A percentile compares a stretch with the other conserved stretches of the same genome.
Evolutionary conservation across 108 stramenopile species (phyloP).

Genomic region (Cyclotella sp.): DNA sequence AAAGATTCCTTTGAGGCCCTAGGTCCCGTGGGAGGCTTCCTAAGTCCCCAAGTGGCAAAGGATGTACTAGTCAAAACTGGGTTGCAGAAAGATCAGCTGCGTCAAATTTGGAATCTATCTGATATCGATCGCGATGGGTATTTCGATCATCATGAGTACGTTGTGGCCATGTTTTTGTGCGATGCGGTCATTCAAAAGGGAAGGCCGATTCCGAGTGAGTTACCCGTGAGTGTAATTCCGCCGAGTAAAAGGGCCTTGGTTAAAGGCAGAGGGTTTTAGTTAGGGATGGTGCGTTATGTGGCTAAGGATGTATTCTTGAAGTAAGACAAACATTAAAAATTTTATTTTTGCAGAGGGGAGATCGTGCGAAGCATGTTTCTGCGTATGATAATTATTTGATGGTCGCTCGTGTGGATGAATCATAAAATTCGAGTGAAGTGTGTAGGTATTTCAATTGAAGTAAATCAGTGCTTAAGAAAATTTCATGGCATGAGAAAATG

Average conservation of each 20-base stretch:
- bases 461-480: too few species aligned
- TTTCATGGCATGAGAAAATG: too few species aligned
- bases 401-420: too few species aligned
- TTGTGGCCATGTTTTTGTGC: slow-evolving; percentile 92
- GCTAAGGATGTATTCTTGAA: too few species aligned
- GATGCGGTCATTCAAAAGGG: slow-evolving; percentile 90
- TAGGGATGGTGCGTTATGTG: not conserved
- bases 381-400: too few species aligned
- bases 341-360: too few species aligned
- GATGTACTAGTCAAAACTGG: slow-evolving; percentile 89
- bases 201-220: slow-evolving; percentile 80
- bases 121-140: slow-evolving; percentile 93
- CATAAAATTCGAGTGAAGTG: too few species aligned
- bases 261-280: not conserved
- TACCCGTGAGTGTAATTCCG: slow-evolving; percentile 76
- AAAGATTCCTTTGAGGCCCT: slow-evolving; percentile 70
- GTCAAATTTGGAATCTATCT: slow-evolving; percentile 93
- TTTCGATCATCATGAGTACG: slow-evolving; percentile 92
- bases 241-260: slow-evolving; percentile 66
- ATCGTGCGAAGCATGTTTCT: too few species aligned
- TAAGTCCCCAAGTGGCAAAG: slow-evolving; percentile 78
- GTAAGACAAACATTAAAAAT: too few species aligned
- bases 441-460: too few species aligned
- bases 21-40: slow-evolving; percentile 85
- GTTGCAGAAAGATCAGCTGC: slow-evolving; percentile 83